Percentiles rank a stretch among this genome's conserved stretches.
phyloP scores from a whole-genome alignment of 805 yeast species.

The Saturnispora serradocipensis region DNA sequence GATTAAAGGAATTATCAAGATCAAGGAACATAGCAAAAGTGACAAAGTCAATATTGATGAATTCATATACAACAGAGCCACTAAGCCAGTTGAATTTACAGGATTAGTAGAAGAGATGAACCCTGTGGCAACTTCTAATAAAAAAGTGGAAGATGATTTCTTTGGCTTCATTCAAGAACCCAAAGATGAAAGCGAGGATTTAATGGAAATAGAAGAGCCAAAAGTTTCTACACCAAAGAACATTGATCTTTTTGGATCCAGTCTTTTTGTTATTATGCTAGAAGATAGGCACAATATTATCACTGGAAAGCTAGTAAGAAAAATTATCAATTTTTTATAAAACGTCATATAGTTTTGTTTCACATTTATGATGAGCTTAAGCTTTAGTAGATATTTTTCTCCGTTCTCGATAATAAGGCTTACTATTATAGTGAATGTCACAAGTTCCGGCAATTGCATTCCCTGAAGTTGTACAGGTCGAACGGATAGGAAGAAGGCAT shows the following conservation, averaged over 20 bases:
- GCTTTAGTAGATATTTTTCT: background rate
- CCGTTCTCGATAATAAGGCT: background rate
- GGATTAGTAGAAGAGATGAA: constrained; percentile 1
- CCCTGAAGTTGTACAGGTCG: constrained; percentile 24
- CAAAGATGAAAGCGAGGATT: constrained; percentile 10
- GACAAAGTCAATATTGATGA: background rate
- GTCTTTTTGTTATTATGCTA: constrained; percentile 14
- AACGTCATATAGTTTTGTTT: background rate
- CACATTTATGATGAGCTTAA: background rate
- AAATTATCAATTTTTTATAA: constrained; percentile 6
- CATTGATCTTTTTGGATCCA: constrained; percentile 16
- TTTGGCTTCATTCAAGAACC: constrained; percentile 27
- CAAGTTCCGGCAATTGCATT: constrained; percentile 24
- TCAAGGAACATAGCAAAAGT: constrained; percentile 12
- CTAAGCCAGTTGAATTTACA: constrained; percentile 7
- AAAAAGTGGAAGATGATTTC: constrained; percentile 21
- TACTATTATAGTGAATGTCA: constrained; percentile 3
- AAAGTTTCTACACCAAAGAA: background rate
- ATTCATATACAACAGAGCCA: constrained; percentile 17
- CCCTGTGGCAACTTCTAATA: constrained; percentile 3
- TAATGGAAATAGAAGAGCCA: constrained; percentile 3
- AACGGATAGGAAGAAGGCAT: constrained; percentile 7
- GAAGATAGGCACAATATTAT: constrained; percentile 3
- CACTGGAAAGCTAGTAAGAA: constrained; percentile 5
- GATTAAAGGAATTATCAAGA: constrained; percentile 16